These are phyloP conservation scores for Pilatotrama ljubarskyi DNA, from an alignment of 768 basidiomycete genomes.

Conservation along the genomic window DNA sequence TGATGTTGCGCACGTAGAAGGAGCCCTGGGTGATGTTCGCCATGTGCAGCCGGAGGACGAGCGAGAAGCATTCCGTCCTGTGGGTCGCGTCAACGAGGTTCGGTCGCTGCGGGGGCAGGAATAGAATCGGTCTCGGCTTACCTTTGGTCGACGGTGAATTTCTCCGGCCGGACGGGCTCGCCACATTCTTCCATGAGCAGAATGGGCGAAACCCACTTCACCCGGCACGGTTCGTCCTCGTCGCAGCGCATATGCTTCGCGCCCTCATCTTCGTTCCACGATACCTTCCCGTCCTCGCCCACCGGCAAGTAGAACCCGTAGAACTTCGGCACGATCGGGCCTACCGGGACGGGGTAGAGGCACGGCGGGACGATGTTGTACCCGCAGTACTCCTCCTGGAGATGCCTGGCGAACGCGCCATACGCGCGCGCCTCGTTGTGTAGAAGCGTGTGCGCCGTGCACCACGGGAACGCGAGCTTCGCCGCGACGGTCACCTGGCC, in stretches of 20 bases:
- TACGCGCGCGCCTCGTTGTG: constrained; percentile 46
- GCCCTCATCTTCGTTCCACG: not conserved
- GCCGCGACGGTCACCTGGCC: constrained; percentile 31
- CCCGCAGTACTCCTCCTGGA: constrained; percentile 53
- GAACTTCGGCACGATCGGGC: constrained; percentile 60
- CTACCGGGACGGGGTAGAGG: constrained; percentile 45
- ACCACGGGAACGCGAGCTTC: constrained; percentile 23
- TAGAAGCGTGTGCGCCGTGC: constrained; percentile 23
- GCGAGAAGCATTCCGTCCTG: constrained; percentile 32
- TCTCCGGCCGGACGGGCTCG: constrained; percentile 29
- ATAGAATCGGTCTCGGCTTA: not conserved
- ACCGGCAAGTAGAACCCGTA: constrained; percentile 57
- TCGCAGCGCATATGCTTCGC: constrained; percentile 19
- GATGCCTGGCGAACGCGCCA: constrained; percentile 43
- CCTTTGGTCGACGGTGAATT: constrained; percentile 27
- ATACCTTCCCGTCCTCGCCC: constrained; percentile 5
- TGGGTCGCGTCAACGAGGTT: not conserved
- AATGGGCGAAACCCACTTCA: constrained; percentile 36
- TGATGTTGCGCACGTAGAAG: constrained; percentile 42
- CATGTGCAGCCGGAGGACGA: constrained; percentile 43
- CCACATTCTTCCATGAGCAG: constrained; percentile 53
- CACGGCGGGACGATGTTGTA: constrained; percentile 45
- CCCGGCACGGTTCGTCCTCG: constrained; percentile 12
- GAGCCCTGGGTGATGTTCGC: constrained; percentile 44
- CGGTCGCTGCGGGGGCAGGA: not conserved